These are phyloP conservation scores for Beta macrorhiza DNA, from an alignment of 179 eudicot species.

Conservation along the genomic window DNA sequence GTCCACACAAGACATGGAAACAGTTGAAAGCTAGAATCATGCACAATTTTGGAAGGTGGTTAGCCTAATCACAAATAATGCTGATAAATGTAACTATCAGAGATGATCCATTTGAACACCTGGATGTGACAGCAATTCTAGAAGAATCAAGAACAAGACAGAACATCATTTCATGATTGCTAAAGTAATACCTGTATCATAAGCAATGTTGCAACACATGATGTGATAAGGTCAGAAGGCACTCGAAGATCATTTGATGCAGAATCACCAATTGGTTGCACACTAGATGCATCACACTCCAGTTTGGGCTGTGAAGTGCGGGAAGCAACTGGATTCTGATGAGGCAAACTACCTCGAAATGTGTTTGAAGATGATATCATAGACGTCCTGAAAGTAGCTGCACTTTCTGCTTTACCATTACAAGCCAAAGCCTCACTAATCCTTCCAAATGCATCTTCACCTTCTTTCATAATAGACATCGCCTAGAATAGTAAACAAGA, in stretches of 20 bases:
- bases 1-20: not conserved
- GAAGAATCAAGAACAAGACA: not conserved
- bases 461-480: slow-evolving; percentile 48
- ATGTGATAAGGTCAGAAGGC: slow-evolving; percentile 75
- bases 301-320: slow-evolving; percentile 26
- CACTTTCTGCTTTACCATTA: slow-evolving; percentile 29
- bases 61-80: not conserved
- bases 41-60: not conserved
- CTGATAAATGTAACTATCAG: not conserved
- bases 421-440: slow-evolving; percentile 61
- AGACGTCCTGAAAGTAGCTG: slow-evolving; percentile 30
- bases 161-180: not conserved
- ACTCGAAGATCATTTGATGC: slow-evolving; percentile 42
- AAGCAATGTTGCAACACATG: slow-evolving; percentile 77
- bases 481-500: slow-evolving; percentile 42
- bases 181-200: slow-evolving; percentile 80
- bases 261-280: slow-evolving; percentile 25
- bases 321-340: slow-evolving; percentile 29
- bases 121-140: not conserved
- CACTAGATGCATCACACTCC: slow-evolving; percentile 27
- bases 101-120: not conserved
- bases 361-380: slow-evolving; percentile 23
- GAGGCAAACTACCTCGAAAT: slow-evolving; percentile 29
- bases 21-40: not conserved
- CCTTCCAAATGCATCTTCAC: slow-evolving; percentile 49